phyloP scores from a whole-genome alignment of 2,329 filamentous ascomycete species.

The Zalaria obscura region DNA sequence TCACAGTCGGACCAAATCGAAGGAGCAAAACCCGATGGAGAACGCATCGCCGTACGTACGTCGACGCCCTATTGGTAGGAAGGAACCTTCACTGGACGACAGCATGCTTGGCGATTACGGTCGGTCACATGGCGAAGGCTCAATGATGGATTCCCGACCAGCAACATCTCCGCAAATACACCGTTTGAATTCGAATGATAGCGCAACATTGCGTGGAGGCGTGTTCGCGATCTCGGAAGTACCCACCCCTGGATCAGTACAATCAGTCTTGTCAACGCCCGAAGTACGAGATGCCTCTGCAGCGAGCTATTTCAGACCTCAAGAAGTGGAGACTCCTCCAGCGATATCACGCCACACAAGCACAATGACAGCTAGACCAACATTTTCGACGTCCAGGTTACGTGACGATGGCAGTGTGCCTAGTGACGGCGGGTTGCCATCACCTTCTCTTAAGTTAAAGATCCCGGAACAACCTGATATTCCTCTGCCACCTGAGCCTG shows the following conservation, averaged over 20 bases:
- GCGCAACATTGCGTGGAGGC: no score
- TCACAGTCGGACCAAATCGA: not conserved
- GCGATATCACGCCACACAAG: not conserved
- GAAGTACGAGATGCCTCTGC: constrained; percentile 13
- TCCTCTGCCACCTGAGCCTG: not conserved
- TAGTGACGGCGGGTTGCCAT: no score
- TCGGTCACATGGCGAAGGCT: no score
- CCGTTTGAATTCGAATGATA: no score
- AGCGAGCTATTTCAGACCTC: constrained; percentile 11
- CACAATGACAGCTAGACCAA: not conserved
- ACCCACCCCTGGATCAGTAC: constrained; percentile 4
- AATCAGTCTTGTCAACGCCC: constrained; percentile 12
- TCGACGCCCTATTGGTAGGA: constrained; percentile 1
- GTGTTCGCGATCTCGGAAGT: constrained; percentile 1
- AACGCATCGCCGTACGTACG: not conserved
- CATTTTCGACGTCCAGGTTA: no score
- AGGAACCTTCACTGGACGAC: constrained; percentile 2
- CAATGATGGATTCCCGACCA: no score
- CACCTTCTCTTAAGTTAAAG: no score
- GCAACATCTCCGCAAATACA: no score
- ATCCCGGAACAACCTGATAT: not conserved
- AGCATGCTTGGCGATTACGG: not conserved
- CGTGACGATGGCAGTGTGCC: no score
- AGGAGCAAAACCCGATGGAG: constrained; percentile 3
- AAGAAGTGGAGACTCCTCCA: constrained; percentile 7